Conservation (phyloP, 257 asterid genomes). For the Haberlea rhodopensis region DNA sequence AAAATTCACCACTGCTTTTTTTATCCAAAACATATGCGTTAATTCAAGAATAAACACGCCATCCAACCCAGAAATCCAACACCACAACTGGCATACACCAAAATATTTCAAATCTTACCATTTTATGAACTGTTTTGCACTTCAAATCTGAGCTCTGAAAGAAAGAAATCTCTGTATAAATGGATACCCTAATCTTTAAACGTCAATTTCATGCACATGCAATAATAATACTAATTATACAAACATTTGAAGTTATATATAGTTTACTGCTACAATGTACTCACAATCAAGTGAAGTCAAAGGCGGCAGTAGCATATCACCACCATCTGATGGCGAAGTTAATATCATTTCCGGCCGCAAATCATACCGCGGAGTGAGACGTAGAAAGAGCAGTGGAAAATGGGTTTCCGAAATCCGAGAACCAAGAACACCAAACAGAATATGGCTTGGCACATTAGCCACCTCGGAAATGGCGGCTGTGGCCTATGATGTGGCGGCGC, state of each 20-base stretch:
- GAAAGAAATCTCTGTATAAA: conserved; percentile 33
- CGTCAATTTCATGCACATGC: conserved; percentile 23
- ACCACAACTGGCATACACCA: conserved; percentile 49
- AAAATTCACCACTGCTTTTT: background rate
- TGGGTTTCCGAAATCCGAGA: conserved; percentile 76
- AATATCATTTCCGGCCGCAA: conserved; percentile 31
- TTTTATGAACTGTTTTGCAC: conserved; percentile 57
- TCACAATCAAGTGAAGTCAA: conserved; percentile 28
- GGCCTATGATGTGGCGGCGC: conserved; percentile 62
- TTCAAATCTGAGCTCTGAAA: conserved; percentile 24
- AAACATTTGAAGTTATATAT: background rate
- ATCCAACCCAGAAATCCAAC: conserved; percentile 59
- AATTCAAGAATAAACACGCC: conserved; percentile 18
- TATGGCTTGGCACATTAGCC: conserved; percentile 63
- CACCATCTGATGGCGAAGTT: conserved; percentile 20
- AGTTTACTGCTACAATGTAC: conserved; percentile 25
- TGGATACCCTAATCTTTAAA: conserved; percentile 38
- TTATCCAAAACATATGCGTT: background rate
- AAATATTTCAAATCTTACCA: conserved; percentile 36
- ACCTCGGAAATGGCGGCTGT: conserved; percentile 68
- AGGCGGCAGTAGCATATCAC: conserved; percentile 5
- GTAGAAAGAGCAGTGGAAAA: conserved; percentile 47
- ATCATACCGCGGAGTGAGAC: conserved; percentile 54
- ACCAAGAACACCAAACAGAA: conserved; percentile 50
- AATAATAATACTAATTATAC: background rate